Percentiles rank a stretch among this genome's conserved stretches.
These are phyloP conservation scores for Sporobolus alterniflorus DNA, from an alignment of 202 grass and related monocot genomes.

Conservation along the genomic window DNA sequence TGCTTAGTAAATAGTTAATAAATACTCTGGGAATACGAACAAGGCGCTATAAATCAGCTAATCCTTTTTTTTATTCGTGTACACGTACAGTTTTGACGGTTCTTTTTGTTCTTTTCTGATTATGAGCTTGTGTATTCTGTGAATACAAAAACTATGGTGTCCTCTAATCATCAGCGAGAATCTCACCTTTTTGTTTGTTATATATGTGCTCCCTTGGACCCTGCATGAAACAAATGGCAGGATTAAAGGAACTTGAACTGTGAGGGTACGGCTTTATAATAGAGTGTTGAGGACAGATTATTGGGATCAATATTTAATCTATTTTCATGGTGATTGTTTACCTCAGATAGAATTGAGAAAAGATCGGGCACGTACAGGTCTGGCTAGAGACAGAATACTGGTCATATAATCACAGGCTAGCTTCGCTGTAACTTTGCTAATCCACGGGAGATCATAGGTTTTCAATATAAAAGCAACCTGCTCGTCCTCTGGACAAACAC, in stretches of 20 bases:
- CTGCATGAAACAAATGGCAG: conserved; percentile 59
- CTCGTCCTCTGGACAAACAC: conserved; percentile 7
- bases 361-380: background rate
- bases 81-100: conserved; percentile 44
- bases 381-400: background rate
- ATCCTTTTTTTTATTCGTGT: conserved; percentile 34
- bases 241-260: conserved; percentile 3
- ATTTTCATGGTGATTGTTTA: conserved; percentile 10
- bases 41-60: conserved; percentile 34
- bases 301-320: background rate
- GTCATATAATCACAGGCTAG: conserved; percentile 7
- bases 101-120: conserved; percentile 37
- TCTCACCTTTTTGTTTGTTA: conserved; percentile 42
- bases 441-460: conserved; percentile 17
- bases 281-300: conserved; percentile 30
- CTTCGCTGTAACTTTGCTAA: conserved; percentile 25
- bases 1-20: too few species aligned
- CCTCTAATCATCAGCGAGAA: conserved; percentile 44
- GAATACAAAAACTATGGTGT: conserved; percentile 19
- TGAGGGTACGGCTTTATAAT: conserved; percentile 15
- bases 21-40: conserved; percentile 31
- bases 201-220: conserved; percentile 38
- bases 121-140: conserved; percentile 27
- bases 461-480: background rate
- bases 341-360: background rate